phyloP scores from a whole-genome alignment of 2,329 filamentous ascomycete species.

The Xylaria sp. region DNA sequence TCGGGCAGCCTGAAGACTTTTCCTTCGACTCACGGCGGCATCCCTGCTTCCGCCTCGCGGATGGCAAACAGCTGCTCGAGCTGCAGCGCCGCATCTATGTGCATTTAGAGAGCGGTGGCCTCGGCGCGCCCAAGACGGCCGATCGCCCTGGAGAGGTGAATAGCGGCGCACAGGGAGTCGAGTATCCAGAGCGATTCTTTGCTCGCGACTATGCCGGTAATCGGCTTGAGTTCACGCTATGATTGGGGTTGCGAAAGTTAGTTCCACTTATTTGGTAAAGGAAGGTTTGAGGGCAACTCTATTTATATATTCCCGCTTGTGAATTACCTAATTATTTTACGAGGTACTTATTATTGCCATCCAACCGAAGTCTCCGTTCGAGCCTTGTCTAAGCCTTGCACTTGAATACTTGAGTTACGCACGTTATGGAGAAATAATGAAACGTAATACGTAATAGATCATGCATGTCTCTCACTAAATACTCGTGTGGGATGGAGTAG shows the following conservation, averaged over 20 bases:
- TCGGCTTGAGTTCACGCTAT: slow-evolving; percentile 64
- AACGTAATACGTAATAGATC: too few species aligned
- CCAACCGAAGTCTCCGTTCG: too few species aligned
- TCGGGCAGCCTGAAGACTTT: slow-evolving; percentile 53
- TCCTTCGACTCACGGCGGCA: slow-evolving; percentile 59
- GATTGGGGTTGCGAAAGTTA: background rate
- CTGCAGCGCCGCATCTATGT: slow-evolving; percentile 63
- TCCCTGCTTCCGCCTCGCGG: slow-evolving; percentile 67
- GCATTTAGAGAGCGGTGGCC: slow-evolving; percentile 60
- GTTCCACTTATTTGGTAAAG: background rate
- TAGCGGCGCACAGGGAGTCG: slow-evolving; percentile 61
- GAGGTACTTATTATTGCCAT: too few species aligned
- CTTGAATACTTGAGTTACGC: too few species aligned
- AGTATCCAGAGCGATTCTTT: slow-evolving; percentile 72
- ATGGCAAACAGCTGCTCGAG: slow-evolving; percentile 58
- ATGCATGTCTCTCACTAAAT: too few species aligned
- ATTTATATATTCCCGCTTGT: too few species aligned
- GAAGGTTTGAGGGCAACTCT: background rate
- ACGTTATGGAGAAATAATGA: too few species aligned
- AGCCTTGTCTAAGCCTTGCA: too few species aligned
- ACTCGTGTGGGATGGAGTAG: too few species aligned
- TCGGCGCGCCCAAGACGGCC: slow-evolving; percentile 62
- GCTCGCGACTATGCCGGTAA: slow-evolving; percentile 68
- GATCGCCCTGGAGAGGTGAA: slow-evolving; percentile 64
- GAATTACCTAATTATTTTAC: too few species aligned